Evolutionary conservation across 495 filamentous ascomycete genomes (phyloP), one percentile per base, ranked within the genome.

Genomic region (Penicillium dipodomyicola): DNA sequence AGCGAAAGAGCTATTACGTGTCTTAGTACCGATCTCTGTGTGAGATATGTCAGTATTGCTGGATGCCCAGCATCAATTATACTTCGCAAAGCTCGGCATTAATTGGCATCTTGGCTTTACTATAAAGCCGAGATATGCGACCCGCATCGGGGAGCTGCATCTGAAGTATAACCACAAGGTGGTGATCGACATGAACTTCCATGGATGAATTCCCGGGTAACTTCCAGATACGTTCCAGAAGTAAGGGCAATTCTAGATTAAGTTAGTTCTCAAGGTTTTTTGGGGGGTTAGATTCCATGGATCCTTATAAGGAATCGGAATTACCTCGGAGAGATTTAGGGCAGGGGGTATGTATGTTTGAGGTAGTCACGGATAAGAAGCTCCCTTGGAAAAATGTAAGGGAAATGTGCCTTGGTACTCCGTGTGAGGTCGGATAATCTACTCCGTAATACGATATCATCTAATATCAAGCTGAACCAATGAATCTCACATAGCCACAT

Each of bases 401-500:
- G 6, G 23, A 25, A 25, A 25, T 25, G 23, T 5, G 23, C 23
- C 23, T 25, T 25, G 23, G 5, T 25, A 25, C 23, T 1, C 1
- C 1, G 20, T 20, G 2, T 25, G 4, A 25, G 23, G 23, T 25
- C 23, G 23, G 5, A 20, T 42, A 42, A 19, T 17, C 3, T 41
- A 3, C 10, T 39, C 25, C 17, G 22, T 17, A 14, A 2, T 12
- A 30, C 25, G 30, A 33, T 33, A 12, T 33, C 30, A 33, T 12
- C 3, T 9, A 33, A 33, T 1, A 12, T 33, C 30, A 33, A 33
- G 10, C 30, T 33, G 30, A 52, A 32, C 30, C 30, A 12, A 33
- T 33, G 11, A 12, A 33, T 33, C 40, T 49, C 40, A 54, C 39
- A 54, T 51, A 42, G 56, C 63, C 65, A 68, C 63, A 68, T 68